phyloP scores from a whole-genome alignment of 192 early-diverging fungal species.

The Coemansia sp. region DNA sequence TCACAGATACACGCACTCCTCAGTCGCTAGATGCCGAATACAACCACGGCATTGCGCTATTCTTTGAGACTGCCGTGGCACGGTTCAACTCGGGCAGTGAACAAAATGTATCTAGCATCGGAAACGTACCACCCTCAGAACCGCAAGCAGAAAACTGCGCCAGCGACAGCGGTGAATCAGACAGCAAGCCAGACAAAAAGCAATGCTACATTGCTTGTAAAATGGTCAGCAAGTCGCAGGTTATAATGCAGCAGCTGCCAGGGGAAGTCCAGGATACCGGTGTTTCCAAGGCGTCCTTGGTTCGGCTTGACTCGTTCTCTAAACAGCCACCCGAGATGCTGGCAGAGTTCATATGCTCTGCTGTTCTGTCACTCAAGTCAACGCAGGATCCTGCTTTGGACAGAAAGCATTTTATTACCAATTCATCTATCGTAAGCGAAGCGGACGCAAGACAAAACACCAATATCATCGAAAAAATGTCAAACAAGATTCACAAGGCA shows the following conservation, averaged over 20 bases:
- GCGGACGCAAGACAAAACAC: conserved; percentile 30
- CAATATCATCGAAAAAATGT: conserved; percentile 35
- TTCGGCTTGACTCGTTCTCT: conserved; percentile 32
- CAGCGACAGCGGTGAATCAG: neutral
- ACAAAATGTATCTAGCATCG: conserved; percentile 8
- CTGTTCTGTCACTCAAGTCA: conserved; percentile 27
- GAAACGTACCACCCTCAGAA: neutral
- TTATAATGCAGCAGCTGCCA: conserved; percentile 40
- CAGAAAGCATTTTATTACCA: conserved; percentile 31
- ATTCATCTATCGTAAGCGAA: conserved; percentile 45
- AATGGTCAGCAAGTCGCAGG: conserved; percentile 37
- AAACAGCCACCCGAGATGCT: conserved; percentile 36
- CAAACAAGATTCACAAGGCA: conserved; percentile 28
- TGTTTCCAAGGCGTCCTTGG: conserved; percentile 7
- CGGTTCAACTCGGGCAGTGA: conserved; percentile 24
- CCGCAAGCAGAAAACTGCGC: neutral
- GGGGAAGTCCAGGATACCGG: neutral
- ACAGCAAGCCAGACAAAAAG: neutral
- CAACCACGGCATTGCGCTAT: conserved; percentile 42
- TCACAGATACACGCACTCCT: conserved; percentile 42
- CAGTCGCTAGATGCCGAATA: conserved; percentile 33
- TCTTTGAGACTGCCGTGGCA: conserved; percentile 16
- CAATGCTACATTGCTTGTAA: conserved; percentile 27
- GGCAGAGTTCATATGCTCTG: conserved; percentile 44
- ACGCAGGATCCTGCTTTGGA: conserved; percentile 4